Percentiles rank a stretch among this genome's conserved stretches.
Evolutionary conservation across 78 protist genomes (phyloP).

Genomic region (Dictyostelium brefeldianum): DNA sequence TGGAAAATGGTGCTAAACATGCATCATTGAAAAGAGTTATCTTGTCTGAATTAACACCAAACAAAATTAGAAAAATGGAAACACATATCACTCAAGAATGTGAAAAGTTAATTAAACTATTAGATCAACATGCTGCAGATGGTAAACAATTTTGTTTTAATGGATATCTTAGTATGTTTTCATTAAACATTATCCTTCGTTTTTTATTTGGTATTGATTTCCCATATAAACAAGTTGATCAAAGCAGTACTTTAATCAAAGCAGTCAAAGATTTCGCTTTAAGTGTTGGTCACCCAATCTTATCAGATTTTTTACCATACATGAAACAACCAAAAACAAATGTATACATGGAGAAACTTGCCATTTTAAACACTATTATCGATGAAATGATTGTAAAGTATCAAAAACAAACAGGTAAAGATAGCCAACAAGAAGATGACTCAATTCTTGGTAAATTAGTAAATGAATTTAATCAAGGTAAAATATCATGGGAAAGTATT

Average conservation of each 20-base stretch:
- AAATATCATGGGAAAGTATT: too few species aligned
- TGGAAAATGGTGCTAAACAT: constrained; percentile 24
- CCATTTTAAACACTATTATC: too few species aligned
- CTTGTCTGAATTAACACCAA: neutral
- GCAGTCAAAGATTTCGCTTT: neutral
- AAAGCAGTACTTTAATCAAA: neutral
- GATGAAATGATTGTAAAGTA: too few species aligned
- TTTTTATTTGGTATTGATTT: neutral
- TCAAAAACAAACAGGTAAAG: too few species aligned
- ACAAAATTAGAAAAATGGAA: neutral
- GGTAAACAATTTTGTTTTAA: neutral
- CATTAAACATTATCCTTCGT: neutral
- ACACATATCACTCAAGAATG: neutral
- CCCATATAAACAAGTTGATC: neutral
- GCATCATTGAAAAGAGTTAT: neutral
- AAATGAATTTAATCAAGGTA: too few species aligned
- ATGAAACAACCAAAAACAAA: too few species aligned
- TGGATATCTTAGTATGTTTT: neutral
- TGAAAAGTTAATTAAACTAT: neutral
- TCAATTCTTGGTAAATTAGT: too few species aligned
- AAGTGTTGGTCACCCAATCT: neutral
- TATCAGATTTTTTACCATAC: neutral
- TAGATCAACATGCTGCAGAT: neutral
- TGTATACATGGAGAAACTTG: too few species aligned
- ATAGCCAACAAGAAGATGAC: too few species aligned